phyloP scores from a whole-genome alignment of 1,284 basidiomycete genomes.

The Leccinum variabile region DNA sequence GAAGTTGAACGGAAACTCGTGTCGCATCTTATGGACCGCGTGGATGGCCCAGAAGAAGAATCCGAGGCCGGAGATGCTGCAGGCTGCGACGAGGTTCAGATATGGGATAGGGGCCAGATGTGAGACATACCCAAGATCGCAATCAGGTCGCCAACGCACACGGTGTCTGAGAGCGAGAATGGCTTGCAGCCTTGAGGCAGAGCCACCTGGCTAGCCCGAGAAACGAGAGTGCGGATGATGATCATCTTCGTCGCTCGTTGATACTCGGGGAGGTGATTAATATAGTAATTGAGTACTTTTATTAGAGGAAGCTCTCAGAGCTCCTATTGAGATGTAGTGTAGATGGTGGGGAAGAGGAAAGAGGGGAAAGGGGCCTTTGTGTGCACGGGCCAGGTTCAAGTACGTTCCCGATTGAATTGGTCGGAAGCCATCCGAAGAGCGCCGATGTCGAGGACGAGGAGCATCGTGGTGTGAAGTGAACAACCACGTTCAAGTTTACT shows the following conservation, averaged over 20 bases:
- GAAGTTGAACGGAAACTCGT: constrained; percentile 13
- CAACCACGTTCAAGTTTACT: too few relatives aligned
- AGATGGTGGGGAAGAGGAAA: not conserved
- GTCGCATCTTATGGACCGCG: constrained; percentile 24
- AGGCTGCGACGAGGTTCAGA: constrained; percentile 12
- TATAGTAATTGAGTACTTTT: not conserved
- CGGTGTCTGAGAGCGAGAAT: constrained; percentile 13
- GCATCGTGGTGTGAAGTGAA: too few relatives aligned
- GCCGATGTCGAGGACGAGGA: too few relatives aligned
- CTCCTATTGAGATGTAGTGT: too few relatives aligned
- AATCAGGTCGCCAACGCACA: constrained; percentile 30
- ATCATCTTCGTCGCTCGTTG: constrained; percentile 12
- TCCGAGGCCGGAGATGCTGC: constrained; percentile 21
- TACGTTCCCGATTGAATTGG: not conserved
- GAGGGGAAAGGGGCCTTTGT: not conserved
- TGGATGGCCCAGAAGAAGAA: constrained; percentile 25
- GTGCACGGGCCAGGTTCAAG: too few relatives aligned
- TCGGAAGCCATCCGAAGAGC: not conserved
- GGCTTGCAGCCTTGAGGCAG: constrained; percentile 13
- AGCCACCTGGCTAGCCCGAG: not conserved
- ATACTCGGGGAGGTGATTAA: not conserved
- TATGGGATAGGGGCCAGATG: not conserved
- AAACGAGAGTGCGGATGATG: not conserved
- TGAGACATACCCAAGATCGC: constrained; percentile 22
- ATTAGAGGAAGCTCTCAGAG: not conserved